Base-by-base conservation (phyloP, 495 filamentous ascomycete genomes). In the Neurospora cerealis region DNA sequence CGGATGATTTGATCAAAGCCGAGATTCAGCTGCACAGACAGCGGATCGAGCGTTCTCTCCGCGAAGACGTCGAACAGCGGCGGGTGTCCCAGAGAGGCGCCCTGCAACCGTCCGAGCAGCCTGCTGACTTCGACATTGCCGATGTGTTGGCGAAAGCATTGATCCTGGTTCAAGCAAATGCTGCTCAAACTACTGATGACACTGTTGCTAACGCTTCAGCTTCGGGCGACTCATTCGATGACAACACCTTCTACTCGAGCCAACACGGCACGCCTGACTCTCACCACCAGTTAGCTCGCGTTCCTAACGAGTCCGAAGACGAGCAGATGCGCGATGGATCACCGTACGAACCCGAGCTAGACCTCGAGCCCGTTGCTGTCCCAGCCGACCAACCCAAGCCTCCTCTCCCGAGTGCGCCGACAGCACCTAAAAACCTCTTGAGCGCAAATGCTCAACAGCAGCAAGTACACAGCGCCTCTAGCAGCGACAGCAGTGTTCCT, bases 231-330 rank as follows among this genome's bases (percentile, higher is more conserved):
- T 95, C 93, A 13, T 92, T 93, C 82, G 94, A 97, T 82, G 91
- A 95, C 78, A 94, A 96, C 76, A 94, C 93, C n/a, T 95, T 96
- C 82, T 97, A 98, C 83, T 97, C 94, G 69, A 97, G 93, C 85
- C 91, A 89, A 83, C 81, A 84, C 79, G 85, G 85, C 72, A 87
- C 86, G 0, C 86, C 87, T 42, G 82, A 85, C 48, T 81, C 81
- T 17, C 54, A 66, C 3, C 81, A 78, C 69, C 79, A 79, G 71
- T 78, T 82, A 10, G 81, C 84, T 19, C 83, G 83, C 66, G 72
- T 81, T 21, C 85, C 80, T 42, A 79, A 80, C 73, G 79, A 83
- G 70, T 74, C 83, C 19, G 85, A 84, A 74, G 85, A 87, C 73
- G 79, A 84, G 69, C 79, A 83, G 73, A 79, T 83, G 79, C 81